Conservation (phyloP, 352 stramenopile genomes). For the Globisporangium viniferum region DNA sequence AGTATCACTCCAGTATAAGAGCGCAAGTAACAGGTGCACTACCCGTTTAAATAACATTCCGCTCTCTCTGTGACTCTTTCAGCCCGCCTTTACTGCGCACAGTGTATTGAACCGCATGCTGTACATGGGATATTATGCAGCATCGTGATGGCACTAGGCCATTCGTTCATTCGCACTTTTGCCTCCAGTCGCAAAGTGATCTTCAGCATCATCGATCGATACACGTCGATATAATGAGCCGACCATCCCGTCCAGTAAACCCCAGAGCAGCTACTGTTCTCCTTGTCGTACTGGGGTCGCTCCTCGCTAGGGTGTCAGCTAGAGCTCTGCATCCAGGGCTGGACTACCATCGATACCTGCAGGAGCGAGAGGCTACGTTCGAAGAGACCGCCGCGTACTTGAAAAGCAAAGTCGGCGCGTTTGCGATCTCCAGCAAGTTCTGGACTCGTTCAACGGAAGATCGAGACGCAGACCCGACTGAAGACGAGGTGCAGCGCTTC, state of each 20-base stretch:
- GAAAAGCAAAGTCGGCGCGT: background rate
- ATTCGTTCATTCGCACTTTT: background rate
- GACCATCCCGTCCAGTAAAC: background rate
- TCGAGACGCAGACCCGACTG: background rate
- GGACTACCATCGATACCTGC: background rate
- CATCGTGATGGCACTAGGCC: background rate
- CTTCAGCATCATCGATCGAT: background rate
- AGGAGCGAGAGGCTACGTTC: background rate
- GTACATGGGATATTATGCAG: too few species aligned
- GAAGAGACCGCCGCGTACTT: background rate
- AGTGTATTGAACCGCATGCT: background rate
- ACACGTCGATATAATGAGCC: background rate
- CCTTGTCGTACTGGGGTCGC: background rate
- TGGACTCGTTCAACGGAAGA: background rate
- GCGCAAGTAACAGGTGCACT: background rate
- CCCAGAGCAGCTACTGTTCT: background rate
- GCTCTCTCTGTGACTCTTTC: background rate
- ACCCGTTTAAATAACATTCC: background rate
- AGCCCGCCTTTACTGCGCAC: background rate
- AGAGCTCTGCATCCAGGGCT: background rate
- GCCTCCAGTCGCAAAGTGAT: background rate
- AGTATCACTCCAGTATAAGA: background rate
- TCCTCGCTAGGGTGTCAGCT: background rate
- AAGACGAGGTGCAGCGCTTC: slow-evolving; percentile 29
- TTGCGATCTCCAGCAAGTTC: background rate